Percentiles rank a stretch among this genome's conserved stretches.
Conservation (phyloP, 179 eudicot genomes). For the Pouteria campechiana region DNA sequence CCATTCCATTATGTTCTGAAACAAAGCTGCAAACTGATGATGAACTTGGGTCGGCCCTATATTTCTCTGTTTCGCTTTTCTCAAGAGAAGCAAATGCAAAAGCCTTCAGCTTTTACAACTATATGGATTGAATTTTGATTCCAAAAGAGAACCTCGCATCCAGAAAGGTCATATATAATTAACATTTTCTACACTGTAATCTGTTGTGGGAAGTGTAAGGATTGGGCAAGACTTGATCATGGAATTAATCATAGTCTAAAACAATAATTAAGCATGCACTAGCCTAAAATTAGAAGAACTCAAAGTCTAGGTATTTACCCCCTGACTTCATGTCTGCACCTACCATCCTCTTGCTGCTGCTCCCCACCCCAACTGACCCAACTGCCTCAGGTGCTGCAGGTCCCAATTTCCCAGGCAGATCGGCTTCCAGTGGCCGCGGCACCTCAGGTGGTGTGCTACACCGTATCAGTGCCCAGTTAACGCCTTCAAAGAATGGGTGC, state of each 20-base stretch:
- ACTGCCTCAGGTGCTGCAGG: constrained; percentile 26
- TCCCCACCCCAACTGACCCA: constrained; percentile 20
- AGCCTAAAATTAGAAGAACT: constrained; percentile 52
- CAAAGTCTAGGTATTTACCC: constrained; percentile 72
- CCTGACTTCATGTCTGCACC: constrained; percentile 47
- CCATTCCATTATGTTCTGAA: too few species aligned
- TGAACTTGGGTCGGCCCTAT: too few species aligned
- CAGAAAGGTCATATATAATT: too few species aligned
- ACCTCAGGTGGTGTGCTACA: constrained; percentile 77
- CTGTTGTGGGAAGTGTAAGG: not conserved
- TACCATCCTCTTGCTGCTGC: constrained; percentile 32
- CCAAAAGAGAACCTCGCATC: too few species aligned
- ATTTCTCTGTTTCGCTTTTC: too few species aligned
- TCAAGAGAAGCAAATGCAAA: too few species aligned
- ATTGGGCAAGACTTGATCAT: too few species aligned
- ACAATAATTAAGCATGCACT: constrained; percentile 11
- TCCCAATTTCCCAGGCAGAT: too few species aligned
- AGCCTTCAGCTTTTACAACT: too few species aligned
- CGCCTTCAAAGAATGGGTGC: constrained; percentile 75
- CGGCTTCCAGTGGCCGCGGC: constrained; percentile 49
- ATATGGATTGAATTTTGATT: too few species aligned
- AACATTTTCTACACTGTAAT: too few species aligned
- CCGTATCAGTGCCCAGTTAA: constrained; percentile 74
- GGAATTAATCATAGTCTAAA: constrained; percentile 2
- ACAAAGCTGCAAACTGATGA: too few species aligned